These are phyloP conservation scores for Orbilia blumenaviensis DNA, from an alignment of 2,329 filamentous ascomycete species.

Conservation along the genomic window DNA sequence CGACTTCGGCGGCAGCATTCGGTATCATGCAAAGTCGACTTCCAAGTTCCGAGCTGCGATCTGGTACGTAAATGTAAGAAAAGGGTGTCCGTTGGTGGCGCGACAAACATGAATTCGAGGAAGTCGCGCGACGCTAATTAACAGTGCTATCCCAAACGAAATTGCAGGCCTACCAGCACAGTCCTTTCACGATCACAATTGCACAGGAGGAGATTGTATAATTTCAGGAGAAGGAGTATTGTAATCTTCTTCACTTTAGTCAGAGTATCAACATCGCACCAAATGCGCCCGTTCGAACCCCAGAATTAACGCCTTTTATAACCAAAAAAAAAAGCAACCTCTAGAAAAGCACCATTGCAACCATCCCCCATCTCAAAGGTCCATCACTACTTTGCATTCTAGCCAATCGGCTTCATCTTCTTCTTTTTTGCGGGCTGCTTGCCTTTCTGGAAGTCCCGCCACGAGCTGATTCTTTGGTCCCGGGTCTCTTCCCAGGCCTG, in stretches of 20 bases:
- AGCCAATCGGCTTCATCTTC: slow-evolving; percentile 67
- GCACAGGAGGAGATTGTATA: slow-evolving; percentile 20
- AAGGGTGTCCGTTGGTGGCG: slow-evolving; percentile 18
- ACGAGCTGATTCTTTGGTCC: slow-evolving; percentile 90
- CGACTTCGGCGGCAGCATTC: slow-evolving; percentile 5
- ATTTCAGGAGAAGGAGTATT: slow-evolving; percentile 5
- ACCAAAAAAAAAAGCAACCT: slow-evolving; percentile 27
- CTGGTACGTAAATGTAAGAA: slow-evolving; percentile 12
- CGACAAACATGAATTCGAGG: slow-evolving; percentile 37
- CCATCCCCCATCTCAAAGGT: background rate
- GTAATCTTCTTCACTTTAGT: background rate
- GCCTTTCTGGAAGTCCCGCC: slow-evolving; percentile 87
- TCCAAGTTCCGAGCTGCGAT: slow-evolving; percentile 37
- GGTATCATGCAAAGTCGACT: background rate
- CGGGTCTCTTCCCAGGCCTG: slow-evolving; percentile 94
- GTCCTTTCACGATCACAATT: slow-evolving; percentile 4
- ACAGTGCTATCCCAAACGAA: background rate
- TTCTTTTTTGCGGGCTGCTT: slow-evolving; percentile 69
- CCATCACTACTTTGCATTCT: slow-evolving; percentile 32
- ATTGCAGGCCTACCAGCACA: slow-evolving; percentile 1
- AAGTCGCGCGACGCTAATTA: slow-evolving; percentile 22
- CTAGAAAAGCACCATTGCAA: slow-evolving; percentile 16
- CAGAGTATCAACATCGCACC: background rate
- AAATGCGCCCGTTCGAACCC: slow-evolving; percentile 12
- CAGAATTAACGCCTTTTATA: slow-evolving; percentile 27